phyloP scores from a whole-genome alignment of 495 filamentous ascomycete genomes.

The Podospora pseudopauciseta region DNA sequence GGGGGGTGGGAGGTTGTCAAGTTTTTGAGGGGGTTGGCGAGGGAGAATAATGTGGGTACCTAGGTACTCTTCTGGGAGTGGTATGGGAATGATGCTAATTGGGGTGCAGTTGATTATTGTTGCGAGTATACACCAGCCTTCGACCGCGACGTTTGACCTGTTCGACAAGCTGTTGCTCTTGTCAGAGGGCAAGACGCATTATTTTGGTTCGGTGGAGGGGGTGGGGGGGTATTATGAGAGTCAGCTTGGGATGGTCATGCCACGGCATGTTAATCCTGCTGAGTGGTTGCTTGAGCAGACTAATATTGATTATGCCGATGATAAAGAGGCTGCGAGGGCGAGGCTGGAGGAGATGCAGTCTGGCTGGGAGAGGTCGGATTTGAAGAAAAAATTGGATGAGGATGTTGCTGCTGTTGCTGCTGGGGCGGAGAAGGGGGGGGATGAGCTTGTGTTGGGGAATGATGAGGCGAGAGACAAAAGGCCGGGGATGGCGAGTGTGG shows the following conservation, averaged over 20 bases:
- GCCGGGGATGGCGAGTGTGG: constrained; percentile 25
- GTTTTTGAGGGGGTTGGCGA: constrained; percentile 69
- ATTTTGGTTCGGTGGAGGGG: constrained; percentile 56
- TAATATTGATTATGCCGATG: constrained; percentile 63
- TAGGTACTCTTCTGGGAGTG: not conserved
- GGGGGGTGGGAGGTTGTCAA: constrained; percentile 76
- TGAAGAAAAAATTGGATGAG: constrained; percentile 13
- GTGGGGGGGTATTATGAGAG: constrained; percentile 55
- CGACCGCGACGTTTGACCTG: constrained; percentile 67
- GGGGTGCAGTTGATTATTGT: constrained; percentile 62
- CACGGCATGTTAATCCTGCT: constrained; percentile 68
- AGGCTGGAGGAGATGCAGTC: constrained; percentile 42
- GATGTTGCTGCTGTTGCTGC: constrained; percentile 18
- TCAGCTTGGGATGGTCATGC: constrained; percentile 55
- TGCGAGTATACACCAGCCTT: constrained; percentile 78
- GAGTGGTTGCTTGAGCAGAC: constrained; percentile 72
- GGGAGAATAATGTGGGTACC: constrained; percentile 57
- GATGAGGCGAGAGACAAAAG: constrained; percentile 22
- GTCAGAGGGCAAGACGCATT: constrained; percentile 63
- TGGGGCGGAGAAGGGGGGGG: constrained; percentile 5
- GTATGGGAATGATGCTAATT: constrained; percentile 43
- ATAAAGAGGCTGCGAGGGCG: constrained; percentile 39
- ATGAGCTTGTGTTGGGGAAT: not conserved
- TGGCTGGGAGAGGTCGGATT: constrained; percentile 38
- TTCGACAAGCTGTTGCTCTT: constrained; percentile 77